A percentile compares a stretch with the other conserved stretches of the same genome.
Conservation (phyloP, 2,329 filamentous ascomycete genomes). For the Aspergillus udagawae region DNA sequence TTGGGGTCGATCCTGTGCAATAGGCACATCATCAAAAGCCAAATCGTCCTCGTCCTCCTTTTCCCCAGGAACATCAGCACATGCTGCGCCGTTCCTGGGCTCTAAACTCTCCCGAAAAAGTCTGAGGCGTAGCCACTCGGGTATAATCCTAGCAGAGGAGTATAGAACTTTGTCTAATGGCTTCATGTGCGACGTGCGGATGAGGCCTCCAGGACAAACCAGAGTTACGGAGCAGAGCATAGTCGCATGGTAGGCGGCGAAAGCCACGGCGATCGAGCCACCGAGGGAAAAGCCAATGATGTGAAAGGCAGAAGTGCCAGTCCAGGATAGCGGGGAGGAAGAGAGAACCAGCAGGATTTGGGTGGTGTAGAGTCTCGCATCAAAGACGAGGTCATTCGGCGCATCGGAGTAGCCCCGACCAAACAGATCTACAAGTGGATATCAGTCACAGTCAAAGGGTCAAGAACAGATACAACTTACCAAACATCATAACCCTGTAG, state of each 20-base stretch:
- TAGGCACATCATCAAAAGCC: constrained; percentile 2
- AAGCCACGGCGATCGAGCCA: constrained; percentile 4
- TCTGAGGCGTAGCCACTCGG: constrained; percentile 3
- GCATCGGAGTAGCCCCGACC: constrained; percentile 7
- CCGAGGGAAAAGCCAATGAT: constrained; percentile 6
- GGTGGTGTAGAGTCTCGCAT: constrained; percentile 62
- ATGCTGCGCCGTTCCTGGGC: constrained; percentile 1
- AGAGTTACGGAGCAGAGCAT: constrained; percentile 5
- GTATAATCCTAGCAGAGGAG: neutral
- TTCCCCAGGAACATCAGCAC: constrained; percentile 3
- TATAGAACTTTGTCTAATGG: neutral
- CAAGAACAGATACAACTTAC: neutral
- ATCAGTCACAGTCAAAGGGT: neutral
- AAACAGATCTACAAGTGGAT: constrained; percentile 1
- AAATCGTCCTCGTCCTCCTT: neutral
- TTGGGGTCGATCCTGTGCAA: constrained; percentile 2
- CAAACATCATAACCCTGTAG: constrained; percentile 3
- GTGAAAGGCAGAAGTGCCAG: constrained; percentile 25
- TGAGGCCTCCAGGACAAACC: constrained; percentile 2
- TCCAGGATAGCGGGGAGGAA: constrained; percentile 64
- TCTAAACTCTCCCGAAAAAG: neutral
- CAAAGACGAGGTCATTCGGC: constrained; percentile 55
- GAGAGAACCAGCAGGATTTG: constrained; percentile 65
- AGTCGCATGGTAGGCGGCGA: neutral
- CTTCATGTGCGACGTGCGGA: constrained; percentile 1